A percentile compares a stretch with the other conserved stretches of the same genome.
Evolutionary conservation across 169 alveolate species (phyloP).

Genomic region (Plasmodium vivax): DNA sequence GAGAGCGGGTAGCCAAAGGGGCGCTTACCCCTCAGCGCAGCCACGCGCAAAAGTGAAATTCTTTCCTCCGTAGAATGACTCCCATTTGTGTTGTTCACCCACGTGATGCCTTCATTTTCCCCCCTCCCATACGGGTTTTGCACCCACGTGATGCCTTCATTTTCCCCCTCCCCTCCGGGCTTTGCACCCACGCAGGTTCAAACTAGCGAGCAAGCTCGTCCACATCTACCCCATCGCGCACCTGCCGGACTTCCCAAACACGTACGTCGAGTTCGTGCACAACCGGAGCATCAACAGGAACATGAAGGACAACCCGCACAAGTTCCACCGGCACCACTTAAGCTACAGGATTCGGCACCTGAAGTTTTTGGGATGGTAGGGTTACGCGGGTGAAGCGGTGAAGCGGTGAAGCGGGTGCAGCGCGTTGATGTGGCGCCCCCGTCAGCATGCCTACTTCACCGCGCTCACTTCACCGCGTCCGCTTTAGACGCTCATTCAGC

Average conservation of each 20-base stretch:
- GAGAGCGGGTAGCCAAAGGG: conserved; percentile 51
- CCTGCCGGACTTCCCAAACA: conserved; percentile 9
- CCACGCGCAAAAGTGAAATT: neutral
- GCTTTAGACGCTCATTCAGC: neutral
- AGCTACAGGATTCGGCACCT: conserved; percentile 29
- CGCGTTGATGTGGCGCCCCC: neutral
- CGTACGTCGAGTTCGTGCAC: conserved; percentile 52
- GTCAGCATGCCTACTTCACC: too few species aligned
- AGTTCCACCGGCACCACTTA: conserved; percentile 27
- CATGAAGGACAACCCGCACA: conserved; percentile 47
- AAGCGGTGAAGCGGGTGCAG: neutral
- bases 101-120: neutral
- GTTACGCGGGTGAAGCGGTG: neutral
- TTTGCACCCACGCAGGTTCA: neutral
- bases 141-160: neutral
- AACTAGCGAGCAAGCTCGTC: neutral
- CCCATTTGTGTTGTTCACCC: neutral
- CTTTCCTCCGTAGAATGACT: neutral
- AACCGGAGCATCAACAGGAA: conserved; percentile 17
- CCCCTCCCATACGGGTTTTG: neutral
- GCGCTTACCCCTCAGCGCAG: neutral
- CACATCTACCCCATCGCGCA: conserved; percentile 24
- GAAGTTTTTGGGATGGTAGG: conserved; percentile 65
- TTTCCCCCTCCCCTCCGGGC: neutral
- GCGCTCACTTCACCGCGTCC: neutral